Percentiles rank a stretch among this genome's conserved stretches.
Evolutionary conservation across 257 asterid species (phyloP).

Genomic region (Catharanthus roseus): DNA sequence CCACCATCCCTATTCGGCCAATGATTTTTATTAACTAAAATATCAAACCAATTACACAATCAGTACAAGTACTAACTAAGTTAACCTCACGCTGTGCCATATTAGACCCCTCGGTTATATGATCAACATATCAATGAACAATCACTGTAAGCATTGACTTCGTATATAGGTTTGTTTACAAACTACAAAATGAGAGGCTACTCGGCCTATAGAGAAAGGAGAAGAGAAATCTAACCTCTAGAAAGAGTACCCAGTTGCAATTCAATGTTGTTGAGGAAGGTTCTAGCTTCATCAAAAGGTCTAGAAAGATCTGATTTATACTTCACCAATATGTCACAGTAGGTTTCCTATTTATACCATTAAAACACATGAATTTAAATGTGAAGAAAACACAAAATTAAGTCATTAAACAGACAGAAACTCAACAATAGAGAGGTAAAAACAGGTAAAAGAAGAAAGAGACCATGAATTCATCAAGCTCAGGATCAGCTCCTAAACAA

Average conservation of each 20-base stretch:
- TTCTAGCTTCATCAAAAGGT: conserved; percentile 83
- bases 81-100: no score
- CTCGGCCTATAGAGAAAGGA: no score
- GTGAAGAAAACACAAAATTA: not conserved
- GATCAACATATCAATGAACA: no score
- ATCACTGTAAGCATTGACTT: no score
- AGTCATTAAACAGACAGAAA: not conserved
- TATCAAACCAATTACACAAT: no score
- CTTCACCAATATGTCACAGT: conserved; percentile 57
- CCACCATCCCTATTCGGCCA: no score
- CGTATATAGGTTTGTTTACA: no score
- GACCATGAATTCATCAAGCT: conserved; percentile 54
- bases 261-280: conserved; percentile 65
- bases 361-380: not conserved
- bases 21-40: no score
- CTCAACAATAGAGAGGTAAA: not conserved
- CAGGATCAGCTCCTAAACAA: conserved; percentile 42
- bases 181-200: no score
- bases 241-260: conserved; percentile 57
- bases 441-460: not conserved
- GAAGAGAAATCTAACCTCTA: conserved; percentile 36
- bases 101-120: no score
- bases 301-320: conserved; percentile 66
- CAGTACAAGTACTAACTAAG: no score
- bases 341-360: conserved; percentile 48